These are phyloP conservation scores for Suillus ampliporus DNA, from an alignment of 768 basidiomycete genomes.

Conservation along the genomic window DNA sequence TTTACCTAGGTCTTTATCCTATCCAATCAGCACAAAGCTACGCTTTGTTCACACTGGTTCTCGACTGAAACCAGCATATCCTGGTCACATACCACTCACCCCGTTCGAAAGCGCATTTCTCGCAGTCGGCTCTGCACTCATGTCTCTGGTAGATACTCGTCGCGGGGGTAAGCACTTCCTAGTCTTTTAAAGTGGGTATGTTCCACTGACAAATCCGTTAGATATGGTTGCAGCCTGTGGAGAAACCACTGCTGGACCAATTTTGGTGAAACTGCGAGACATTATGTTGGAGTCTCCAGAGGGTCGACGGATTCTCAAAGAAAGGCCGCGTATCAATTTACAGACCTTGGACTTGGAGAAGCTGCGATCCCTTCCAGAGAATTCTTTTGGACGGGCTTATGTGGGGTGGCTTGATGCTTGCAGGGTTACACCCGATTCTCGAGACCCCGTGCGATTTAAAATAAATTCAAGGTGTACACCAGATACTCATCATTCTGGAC, in stretches of 20 bases:
- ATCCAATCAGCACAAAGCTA: background rate
- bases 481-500: slow-evolving; percentile 8
- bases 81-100: slow-evolving; percentile 83
- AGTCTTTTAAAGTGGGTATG: background rate
- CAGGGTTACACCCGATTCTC: slow-evolving; percentile 91
- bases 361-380: slow-evolving; percentile 71
- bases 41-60: slow-evolving; percentile 23
- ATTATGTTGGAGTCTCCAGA: slow-evolving; percentile 79
- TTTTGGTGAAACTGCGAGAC: slow-evolving; percentile 77
- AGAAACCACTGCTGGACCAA: slow-evolving; percentile 87
- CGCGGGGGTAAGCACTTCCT: slow-evolving; percentile 70
- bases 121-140: slow-evolving; percentile 83
- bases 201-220: slow-evolving; percentile 36
- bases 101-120: slow-evolving; percentile 85
- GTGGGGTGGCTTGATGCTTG: slow-evolving; percentile 88
- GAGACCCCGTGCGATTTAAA: slow-evolving; percentile 80
- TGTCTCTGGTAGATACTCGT: slow-evolving; percentile 80
- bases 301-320: slow-evolving; percentile 82
- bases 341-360: slow-evolving; percentile 73
- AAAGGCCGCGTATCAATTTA: slow-evolving; percentile 83
- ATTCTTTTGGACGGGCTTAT: slow-evolving; percentile 87
- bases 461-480: background rate
- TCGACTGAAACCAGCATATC: slow-evolving; percentile 56
- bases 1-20: background rate
- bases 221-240: slow-evolving; percentile 96